These are phyloP conservation scores for Yarrowia sp. DNA, from an alignment of 805 yeast species.

Conservation along the genomic window DNA sequence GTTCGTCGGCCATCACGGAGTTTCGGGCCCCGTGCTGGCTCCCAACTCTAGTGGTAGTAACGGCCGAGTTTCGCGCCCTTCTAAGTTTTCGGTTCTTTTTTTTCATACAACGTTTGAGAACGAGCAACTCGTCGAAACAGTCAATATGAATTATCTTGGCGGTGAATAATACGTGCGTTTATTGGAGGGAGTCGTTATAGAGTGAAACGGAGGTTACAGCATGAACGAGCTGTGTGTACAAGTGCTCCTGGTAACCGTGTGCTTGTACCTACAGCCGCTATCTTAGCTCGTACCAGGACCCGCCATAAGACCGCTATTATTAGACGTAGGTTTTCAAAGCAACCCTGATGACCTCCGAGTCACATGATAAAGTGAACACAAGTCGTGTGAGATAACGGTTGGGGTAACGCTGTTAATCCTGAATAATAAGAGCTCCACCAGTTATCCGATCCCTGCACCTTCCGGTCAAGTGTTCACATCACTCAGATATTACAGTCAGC, in stretches of 20 bases:
- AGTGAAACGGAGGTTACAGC: too few species aligned
- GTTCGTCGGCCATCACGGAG: not conserved
- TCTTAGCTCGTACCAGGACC: too few species aligned
- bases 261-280: too few species aligned
- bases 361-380: not conserved
- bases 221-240: too few species aligned
- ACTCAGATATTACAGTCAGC: too few species aligned
- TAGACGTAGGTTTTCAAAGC: constrained; percentile 3
- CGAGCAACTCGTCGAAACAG: not conserved
- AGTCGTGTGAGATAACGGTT: not conserved
- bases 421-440: too few species aligned
- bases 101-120: not conserved
- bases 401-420: not conserved
- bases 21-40: not conserved
- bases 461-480: too few species aligned
- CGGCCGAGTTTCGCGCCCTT: constrained; percentile 2
- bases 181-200: too few species aligned
- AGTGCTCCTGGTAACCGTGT: too few species aligned
- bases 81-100: not conserved
- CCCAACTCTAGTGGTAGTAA: not conserved
- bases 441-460: too few species aligned
- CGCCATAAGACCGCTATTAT: not conserved
- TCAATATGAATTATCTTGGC: not conserved
- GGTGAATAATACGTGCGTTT: not conserved
- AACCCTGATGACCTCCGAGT: constrained; percentile 7